Percentiles rank a stretch among this genome's conserved stretches.
Conservation (phyloP, 805 yeast species). For the Torulaspora gathmanii region DNA sequence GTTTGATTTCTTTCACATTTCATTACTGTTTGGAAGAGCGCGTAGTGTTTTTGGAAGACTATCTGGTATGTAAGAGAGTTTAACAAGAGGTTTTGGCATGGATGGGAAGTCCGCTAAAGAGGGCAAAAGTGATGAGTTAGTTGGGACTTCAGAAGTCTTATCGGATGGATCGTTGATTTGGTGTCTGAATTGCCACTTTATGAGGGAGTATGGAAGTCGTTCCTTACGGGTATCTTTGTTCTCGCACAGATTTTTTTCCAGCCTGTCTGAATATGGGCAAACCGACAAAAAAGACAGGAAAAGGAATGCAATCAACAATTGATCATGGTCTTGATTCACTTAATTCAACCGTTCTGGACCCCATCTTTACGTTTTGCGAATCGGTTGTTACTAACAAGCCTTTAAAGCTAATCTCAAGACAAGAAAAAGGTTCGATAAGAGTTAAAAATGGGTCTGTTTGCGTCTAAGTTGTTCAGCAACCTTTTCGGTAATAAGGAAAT, state of each 20-base stretch:
- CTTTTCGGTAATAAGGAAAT: constrained; percentile 96
- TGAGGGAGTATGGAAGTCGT: not conserved
- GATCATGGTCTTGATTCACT: not conserved
- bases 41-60: not conserved
- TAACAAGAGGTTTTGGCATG: too few relatives aligned
- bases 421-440: constrained; percentile 1
- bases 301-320: not conserved
- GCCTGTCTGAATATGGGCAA: not conserved
- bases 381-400: constrained; percentile 4
- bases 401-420: not conserved
- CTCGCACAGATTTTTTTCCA: constrained; percentile 1
- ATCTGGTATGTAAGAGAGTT: constrained; percentile 3
- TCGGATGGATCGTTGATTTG: not conserved
- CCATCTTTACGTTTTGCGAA: not conserved
- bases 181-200: constrained; percentile 1
- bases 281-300: constrained; percentile 1
- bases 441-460: constrained; percentile 80
- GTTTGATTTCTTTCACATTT: not conserved
- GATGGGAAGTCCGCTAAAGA: too few relatives aligned
- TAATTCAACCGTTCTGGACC: not conserved
- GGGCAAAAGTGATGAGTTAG: too few relatives aligned
- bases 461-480: constrained; percentile 90
- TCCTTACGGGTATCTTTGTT: not conserved
- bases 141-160: too few relatives aligned
- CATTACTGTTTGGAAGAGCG: not conserved